These are phyloP conservation scores for Yamadazyma endophytica DNA, from an alignment of 805 yeast species.

Conservation along the genomic window DNA sequence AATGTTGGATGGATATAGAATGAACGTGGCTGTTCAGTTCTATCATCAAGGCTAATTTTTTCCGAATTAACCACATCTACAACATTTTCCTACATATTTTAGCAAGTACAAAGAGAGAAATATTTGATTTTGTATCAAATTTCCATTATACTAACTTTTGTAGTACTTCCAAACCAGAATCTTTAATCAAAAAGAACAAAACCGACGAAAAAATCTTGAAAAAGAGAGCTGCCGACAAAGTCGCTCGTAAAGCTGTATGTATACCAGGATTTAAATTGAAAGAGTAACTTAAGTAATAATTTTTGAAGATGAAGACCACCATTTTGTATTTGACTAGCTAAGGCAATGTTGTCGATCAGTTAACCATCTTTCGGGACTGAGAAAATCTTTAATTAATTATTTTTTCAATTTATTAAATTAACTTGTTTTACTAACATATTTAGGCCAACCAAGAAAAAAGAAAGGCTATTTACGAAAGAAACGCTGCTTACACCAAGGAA, in stretches of 20 bases:
- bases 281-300: conserved; percentile 7
- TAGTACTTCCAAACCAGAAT: conserved; percentile 70
- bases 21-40: conserved; percentile 41
- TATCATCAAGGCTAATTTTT: conserved; percentile 16
- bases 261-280: conserved; percentile 1
- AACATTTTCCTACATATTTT: too few species aligned
- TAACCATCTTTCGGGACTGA: conserved; percentile 90
- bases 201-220: conserved; percentile 73
- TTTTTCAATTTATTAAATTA: conserved; percentile 1
- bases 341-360: conserved; percentile 68
- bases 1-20: conserved; percentile 24
- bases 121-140: not conserved
- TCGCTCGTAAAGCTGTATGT: conserved; percentile 79
- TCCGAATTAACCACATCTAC: conserved; percentile 19
- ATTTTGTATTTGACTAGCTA: conserved; percentile 56
- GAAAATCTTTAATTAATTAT: conserved; percentile 15
- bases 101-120: conserved; percentile 1
- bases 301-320: conserved; percentile 52
- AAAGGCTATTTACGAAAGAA: conserved; percentile 83
- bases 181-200: conserved; percentile 79
- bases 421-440: conserved; percentile 1
- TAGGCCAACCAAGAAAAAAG: conserved; percentile 47
- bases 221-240: conserved; percentile 76
- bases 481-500: conserved; percentile 95
- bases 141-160: conserved; percentile 19